Evolutionary conservation across 805 yeast genomes (phyloP).

Genomic region (Saccharomycopsis oosterbeekiorum): DNA sequence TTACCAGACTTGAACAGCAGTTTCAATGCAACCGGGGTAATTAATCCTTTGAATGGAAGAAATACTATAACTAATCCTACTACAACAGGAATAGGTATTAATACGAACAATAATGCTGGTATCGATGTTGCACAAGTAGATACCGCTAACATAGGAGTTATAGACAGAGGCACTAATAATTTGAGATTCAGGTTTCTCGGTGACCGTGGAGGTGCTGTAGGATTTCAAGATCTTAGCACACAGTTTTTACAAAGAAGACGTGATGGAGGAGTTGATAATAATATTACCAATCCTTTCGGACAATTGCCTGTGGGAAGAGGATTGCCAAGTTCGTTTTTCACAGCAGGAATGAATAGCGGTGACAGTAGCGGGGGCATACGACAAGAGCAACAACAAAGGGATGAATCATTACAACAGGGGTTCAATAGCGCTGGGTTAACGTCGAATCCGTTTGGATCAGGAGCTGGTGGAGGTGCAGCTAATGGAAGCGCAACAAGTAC

Average conservation of each 20-base stretch:
- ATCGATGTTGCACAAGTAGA: neutral
- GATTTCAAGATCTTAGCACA: neutral
- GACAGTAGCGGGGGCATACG: neutral
- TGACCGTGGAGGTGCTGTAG: neutral
- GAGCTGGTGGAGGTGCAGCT: neutral
- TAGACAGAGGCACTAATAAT: neutral
- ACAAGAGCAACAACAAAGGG: neutral
- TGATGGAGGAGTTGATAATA: neutral
- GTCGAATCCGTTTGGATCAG: neutral
- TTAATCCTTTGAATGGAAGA: neutral
- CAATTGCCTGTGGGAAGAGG: neutral
- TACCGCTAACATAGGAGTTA: neutral
- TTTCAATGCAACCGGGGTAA: neutral
- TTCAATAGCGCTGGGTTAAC: neutral
- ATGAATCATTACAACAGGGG: neutral
- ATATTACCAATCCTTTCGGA: neutral
- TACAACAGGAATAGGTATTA: neutral
- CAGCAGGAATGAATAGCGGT: neutral
- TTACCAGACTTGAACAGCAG: constrained; percentile 1
- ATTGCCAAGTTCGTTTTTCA: neutral
- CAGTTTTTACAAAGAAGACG: neutral
- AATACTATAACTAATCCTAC: neutral
- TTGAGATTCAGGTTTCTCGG: neutral
- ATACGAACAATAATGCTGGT: neutral
- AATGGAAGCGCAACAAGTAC: neutral